Conservation (phyloP, 352 stramenopile species). For the Phytopythium delawarense region DNA sequence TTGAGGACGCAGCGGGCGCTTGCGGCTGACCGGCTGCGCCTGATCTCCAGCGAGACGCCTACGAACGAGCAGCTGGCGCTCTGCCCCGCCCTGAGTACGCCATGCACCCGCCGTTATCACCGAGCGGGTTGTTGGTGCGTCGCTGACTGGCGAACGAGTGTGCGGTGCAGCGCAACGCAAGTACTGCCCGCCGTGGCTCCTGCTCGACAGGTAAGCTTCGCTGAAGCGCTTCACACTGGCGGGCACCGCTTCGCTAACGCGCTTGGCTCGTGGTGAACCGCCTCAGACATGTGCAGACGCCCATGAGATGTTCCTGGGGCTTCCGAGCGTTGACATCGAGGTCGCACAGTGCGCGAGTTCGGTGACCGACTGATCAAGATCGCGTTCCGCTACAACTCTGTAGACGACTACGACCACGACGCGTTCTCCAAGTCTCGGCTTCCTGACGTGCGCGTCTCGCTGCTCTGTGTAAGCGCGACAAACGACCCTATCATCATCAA, state of each 20-base stretch:
- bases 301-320: slow-evolving; percentile 41
- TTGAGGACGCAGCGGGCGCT: not conserved
- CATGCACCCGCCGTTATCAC: no score
- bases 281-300: slow-evolving; percentile 47
- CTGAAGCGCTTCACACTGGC: not conserved
- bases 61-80: slow-evolving; percentile 32
- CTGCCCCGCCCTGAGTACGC: slow-evolving; percentile 43
- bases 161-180: slow-evolving; percentile 33
- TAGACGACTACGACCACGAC: slow-evolving; percentile 58
- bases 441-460: slow-evolving; percentile 30
- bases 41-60: slow-evolving; percentile 35
- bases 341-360: slow-evolving; percentile 45
- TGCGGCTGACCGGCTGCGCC: slow-evolving; percentile 25
- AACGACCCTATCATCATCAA: slow-evolving; percentile 61
- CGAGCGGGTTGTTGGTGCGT: not conserved
- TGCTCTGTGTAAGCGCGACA: slow-evolving; percentile 59
- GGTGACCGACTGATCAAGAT: slow-evolving; percentile 59
- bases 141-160: not conserved
- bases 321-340: slow-evolving; percentile 38
- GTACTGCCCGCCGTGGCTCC: slow-evolving; percentile 51
- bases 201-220: slow-evolving; percentile 49
- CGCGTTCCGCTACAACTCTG: slow-evolving; percentile 52
- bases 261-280: no score
- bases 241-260: not conserved
- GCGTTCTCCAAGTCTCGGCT: slow-evolving; percentile 38